Evolutionary conservation across 371 early-diverging fungal species (phyloP), one percentile per base, ranked within the genome.

Genomic region (Mucor velutinosus): DNA sequence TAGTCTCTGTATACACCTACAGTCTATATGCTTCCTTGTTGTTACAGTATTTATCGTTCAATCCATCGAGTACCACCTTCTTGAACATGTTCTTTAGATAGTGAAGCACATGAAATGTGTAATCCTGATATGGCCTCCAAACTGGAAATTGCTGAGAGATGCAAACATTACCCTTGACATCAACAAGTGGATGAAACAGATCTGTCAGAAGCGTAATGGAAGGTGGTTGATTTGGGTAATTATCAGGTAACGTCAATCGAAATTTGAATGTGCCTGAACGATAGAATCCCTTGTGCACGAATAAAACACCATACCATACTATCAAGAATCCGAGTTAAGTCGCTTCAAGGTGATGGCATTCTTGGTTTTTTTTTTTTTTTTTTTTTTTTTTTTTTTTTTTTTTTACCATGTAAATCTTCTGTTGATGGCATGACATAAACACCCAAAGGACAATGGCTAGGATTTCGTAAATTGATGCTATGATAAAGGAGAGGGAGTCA

Each of bases 171-270:
- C 94, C 92, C 6, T 82, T 81, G 19, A 72, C 70, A 74, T 94
- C 93, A 11, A 99, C 90, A n/a, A 97, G 86, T 33, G 99, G 99
- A 77, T 99, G 99, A 81, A 94, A 95, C 86, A 97, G 91, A 30
- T 93, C 92, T 17, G 94, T 94, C 39, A 89, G 64, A 73, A 99
- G 96, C 15, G 86, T 86, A n/a, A 99, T 93, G 0, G 89, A 77
- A 0, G 99, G 99, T 19, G 93, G 90, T 35, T 84, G 77, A 12
- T 91, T 85, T 5, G 99, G 99, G 66, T 93, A 93, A 27, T 88
- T 87, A 33, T 85, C 81, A 15, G 98, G 99, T 49, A 98, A 95
- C 37, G 86, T 76, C 73, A 99, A 79, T 60, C 90, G 81, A 78
- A 97, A 98, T 72, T 94, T 94, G 81, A 98, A 94, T 12, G 97